These are phyloP conservation scores for Parathielavia appendiculata DNA, from an alignment of 495 filamentous ascomycete species.

Conservation along the genomic window DNA sequence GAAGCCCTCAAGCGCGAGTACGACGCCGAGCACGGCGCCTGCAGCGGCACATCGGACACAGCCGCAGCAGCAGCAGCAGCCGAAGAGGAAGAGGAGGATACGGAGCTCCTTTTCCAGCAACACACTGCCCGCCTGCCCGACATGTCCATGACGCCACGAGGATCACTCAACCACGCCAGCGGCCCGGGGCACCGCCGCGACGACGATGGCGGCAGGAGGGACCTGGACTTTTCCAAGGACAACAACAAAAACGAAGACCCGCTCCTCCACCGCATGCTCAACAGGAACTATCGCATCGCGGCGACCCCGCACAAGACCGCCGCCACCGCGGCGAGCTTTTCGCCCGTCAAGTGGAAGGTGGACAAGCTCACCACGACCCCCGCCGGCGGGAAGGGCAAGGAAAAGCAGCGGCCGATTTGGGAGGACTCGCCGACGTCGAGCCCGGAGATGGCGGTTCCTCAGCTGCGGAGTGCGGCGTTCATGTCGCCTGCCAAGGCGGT, in stretches of 20 bases:
- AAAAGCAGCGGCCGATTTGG: conserved; percentile 37
- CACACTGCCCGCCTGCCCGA: conserved; percentile 47
- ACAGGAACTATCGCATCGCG: conserved; percentile 90
- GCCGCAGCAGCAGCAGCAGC: background rate
- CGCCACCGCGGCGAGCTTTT: conserved; percentile 23
- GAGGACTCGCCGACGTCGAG: conserved; percentile 66
- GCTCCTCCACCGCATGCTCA: conserved; percentile 78
- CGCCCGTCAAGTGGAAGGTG: conserved; percentile 37
- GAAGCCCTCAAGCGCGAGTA: conserved; percentile 58
- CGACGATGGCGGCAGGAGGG: conserved; percentile 37
- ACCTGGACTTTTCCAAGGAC: conserved; percentile 38
- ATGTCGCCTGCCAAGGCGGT: conserved; percentile 57
- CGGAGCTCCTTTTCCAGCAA: conserved; percentile 40
- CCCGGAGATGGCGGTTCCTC: conserved; percentile 71
- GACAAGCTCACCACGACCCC: conserved; percentile 22
- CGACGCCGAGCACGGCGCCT: conserved; percentile 23
- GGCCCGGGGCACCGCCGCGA: conserved; percentile 26
- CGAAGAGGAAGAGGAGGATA: conserved; percentile 38
- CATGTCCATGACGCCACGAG: conserved; percentile 51
- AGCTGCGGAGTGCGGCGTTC: conserved; percentile 80
- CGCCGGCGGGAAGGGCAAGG: conserved; percentile 25
- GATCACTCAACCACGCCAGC: conserved; percentile 30
- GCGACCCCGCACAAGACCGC: conserved; percentile 69
- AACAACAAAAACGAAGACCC: conserved; percentile 54
- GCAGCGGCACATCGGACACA: background rate